Conservation (phyloP, 306 rosid genomes). For the Begonia peltatifolia region DNA sequence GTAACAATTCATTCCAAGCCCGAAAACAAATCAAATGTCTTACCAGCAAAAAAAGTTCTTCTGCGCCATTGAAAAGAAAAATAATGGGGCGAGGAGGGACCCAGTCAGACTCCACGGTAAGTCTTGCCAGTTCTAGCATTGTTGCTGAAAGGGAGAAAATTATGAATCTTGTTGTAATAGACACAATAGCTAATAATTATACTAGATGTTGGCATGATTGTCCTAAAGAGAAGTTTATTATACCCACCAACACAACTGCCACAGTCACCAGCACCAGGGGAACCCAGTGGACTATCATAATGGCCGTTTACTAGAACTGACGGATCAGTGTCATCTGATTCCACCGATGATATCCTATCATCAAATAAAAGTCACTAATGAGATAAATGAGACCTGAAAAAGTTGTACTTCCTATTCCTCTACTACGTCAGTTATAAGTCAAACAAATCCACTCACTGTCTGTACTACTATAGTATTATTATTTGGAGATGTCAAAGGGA, state of each 20-base stretch:
- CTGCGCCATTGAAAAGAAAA: conserved; percentile 97
- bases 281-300: conserved; percentile 89
- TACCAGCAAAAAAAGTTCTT: conserved; percentile 97
- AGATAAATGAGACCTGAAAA: conserved; percentile 8
- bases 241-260: conserved; percentile 97
- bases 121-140: conserved; percentile 80
- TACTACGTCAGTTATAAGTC: not conserved
- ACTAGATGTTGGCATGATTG: not conserved
- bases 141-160: conserved; percentile 45
- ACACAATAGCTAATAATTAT: not conserved
- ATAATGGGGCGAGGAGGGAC: conserved; percentile 61
- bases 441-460: no score
- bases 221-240: conserved; percentile 9
- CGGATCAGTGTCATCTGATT: conserved; percentile 56
- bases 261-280: conserved; percentile 97
- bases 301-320: conserved; percentile 83
- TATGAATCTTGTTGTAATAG: not conserved
- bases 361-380: conserved; percentile 14
- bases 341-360: conserved; percentile 55
- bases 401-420: conserved; percentile 6
- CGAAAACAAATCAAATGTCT: conserved; percentile 15
- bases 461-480: no score
- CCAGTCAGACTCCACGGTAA: conserved; percentile 79
- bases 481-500: no score
- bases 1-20: conserved; percentile 3